These are phyloP conservation scores for Tricholoma terreum DNA, from an alignment of 768 basidiomycete species.

Conservation along the genomic window DNA sequence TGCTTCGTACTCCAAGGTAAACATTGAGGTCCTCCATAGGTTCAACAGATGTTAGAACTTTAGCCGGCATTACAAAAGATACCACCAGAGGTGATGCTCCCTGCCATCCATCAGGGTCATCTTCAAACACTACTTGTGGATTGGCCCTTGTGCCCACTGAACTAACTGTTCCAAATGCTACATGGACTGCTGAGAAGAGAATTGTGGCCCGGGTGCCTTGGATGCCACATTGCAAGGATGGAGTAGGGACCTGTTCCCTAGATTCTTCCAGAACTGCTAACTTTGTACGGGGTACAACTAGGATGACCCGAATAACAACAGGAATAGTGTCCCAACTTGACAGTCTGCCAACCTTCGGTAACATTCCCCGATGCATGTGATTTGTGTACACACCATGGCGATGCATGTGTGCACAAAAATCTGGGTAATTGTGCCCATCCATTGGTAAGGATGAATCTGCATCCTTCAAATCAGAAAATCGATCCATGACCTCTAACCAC, in stretches of 20 bases:
- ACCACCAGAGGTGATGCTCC: slow-evolving; percentile 25
- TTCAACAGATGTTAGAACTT: too few relatives aligned
- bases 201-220: too few relatives aligned
- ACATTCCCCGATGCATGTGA: neutral
- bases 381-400: slow-evolving; percentile 24
- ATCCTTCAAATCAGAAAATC: slow-evolving; percentile 19
- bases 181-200: too few relatives aligned
- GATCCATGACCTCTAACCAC: slow-evolving; percentile 30
- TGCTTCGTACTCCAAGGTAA: slow-evolving; percentile 18
- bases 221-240: slow-evolving; percentile 24
- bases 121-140: too few relatives aligned
- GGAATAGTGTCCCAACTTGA: slow-evolving; percentile 26
- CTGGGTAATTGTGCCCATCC: slow-evolving; percentile 30
- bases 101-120: slow-evolving; percentile 21
- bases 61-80: slow-evolving; percentile 25
- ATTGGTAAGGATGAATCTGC: slow-evolving; percentile 23
- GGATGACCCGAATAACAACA: slow-evolving; percentile 27
- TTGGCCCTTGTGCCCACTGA: too few relatives aligned
- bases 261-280: slow-evolving; percentile 22
- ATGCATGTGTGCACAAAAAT: slow-evolving; percentile 31
- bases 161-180: too few relatives aligned
- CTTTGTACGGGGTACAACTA: slow-evolving; percentile 29
- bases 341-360: slow-evolving; percentile 18
- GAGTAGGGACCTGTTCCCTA: slow-evolving; percentile 25
- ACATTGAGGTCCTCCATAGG: too few relatives aligned